Percentiles rank a stretch among this genome's conserved stretches.
Evolutionary conservation across 164 flowering plant species (phyloP).

Genomic region (Euptelea pleiosperma): DNA sequence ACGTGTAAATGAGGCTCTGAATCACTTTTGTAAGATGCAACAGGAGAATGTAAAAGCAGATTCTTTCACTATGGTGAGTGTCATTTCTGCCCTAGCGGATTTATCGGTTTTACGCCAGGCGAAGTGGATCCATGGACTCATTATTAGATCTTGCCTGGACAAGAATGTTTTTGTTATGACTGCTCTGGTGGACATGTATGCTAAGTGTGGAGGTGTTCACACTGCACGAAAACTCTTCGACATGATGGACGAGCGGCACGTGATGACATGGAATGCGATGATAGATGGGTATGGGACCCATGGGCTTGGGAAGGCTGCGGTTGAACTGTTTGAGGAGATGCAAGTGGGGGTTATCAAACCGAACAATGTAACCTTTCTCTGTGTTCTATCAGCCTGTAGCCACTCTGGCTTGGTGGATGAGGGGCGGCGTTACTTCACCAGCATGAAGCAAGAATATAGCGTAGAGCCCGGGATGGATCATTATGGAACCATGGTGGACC

Average conservation of each 20-base stretch:
- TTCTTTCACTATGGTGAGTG: slow-evolving; percentile 78
- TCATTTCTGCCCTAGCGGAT: slow-evolving; percentile 73
- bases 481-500: slow-evolving; percentile 86
- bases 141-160: slow-evolving; percentile 49
- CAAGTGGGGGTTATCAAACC: slow-evolving; percentile 41
- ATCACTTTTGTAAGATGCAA: slow-evolving; percentile 53
- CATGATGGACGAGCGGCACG: slow-evolving; percentile 64
- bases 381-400: slow-evolving; percentile 79
- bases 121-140: slow-evolving; percentile 82
- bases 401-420: slow-evolving; percentile 81
- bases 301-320: slow-evolving; percentile 60
- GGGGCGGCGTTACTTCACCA: slow-evolving; percentile 46
- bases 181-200: slow-evolving; percentile 90
- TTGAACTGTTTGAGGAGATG: slow-evolving; percentile 67
- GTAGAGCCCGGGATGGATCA: slow-evolving; percentile 77
- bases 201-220: slow-evolving; percentile 80
- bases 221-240: slow-evolving; percentile 78
- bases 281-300: slow-evolving; percentile 94
- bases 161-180: slow-evolving; percentile 65
- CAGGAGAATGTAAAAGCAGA: slow-evolving; percentile 44
- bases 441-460: slow-evolving; percentile 60
- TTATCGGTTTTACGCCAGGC: slow-evolving; percentile 63
- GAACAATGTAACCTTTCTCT: slow-evolving; percentile 67
- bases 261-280: slow-evolving; percentile 90
- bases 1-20: slow-evolving; percentile 52